Base-by-base conservation (phyloP, 1,284 basidiomycete species). In the Agroathelia rolfsii region DNA sequence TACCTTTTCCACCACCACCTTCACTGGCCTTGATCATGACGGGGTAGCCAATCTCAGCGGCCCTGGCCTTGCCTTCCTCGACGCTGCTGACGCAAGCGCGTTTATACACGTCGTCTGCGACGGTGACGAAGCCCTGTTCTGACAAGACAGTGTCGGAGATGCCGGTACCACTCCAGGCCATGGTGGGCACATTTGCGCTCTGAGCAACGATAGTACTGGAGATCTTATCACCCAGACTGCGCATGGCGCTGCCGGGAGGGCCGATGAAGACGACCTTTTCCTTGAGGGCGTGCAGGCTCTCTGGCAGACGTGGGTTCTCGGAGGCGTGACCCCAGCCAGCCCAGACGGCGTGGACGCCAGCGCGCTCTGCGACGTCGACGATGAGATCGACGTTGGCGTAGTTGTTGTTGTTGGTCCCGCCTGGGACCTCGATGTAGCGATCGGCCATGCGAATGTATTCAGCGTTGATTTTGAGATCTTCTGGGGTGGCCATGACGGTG, bases 401-500 rank as follows among this genome's bases (percentile, higher is more conserved):
- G 64, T 99, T 99, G 73, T 99, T 95, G 71, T 98, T 98, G 61
- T 99, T 99, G 30, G 82, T 76, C 41, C 95, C 95, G 45, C 95
- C 95, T 15, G 95, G 94, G 5, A 99, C 95, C 61, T 98, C 95
- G 49, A 99, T 86, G 55, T 95, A 98, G 51, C 93, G 82, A 60
- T 99, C 95, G 21, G 95, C 95, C 95, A 99, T 98, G 46, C 95
- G 86, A 58, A 99, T 98, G 62, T 98, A 99, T 56, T 99, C 95
- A 25, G 95, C 95, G 53, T 99, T 99, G 59, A 97, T 92, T 54
- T 90, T 89, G 43, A 97, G 66, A 65, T 99, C 95, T 57, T 99
- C 95, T 18, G 95, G 95, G 3, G 95, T 99, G 30, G 95, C 93
- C 95, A 99, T 98, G 42, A 97, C 95, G 28, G 90, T 94, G 66